Evolutionary conservation across 345 rosid genomes (phyloP), one percentile per base, ranked within the genome.

Genomic region (Gynandropsis gynandra): DNA sequence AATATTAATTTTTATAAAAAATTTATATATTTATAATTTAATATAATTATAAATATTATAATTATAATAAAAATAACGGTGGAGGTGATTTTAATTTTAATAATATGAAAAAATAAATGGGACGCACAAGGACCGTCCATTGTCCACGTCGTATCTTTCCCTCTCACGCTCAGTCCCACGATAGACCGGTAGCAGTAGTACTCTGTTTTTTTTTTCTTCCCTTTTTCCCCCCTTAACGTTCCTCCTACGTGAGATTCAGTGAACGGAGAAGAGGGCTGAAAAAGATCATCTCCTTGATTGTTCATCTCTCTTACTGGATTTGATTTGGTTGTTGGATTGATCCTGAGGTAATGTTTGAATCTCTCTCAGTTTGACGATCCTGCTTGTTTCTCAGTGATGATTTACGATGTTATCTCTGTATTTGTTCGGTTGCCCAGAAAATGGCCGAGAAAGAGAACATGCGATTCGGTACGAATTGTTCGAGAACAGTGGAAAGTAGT

Each of bases 181-280:
- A n/a, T n/a, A 61, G 67, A 56, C 36, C 10, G 16, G 32, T n/a
- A n/a, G n/a, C n/a, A n/a, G n/a, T n/a, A n/a, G n/a, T n/a, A n/a
- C n/a, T n/a, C n/a, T n/a, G n/a, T n/a, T n/a, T n/a, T n/a, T n/a
- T n/a, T n/a, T 13, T 11, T 51, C 42, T 41, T 14, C 33, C 27
- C 42, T 51, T 8, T 29, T 51, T n/a, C 40, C 51, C 42, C 21
- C 54, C 66, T 34, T 35, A 31, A 63, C 52, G 64, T 71, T 52
- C 29, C 36, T 5, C 10, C 42, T 3, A 52, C 72, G 71, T 61
- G 80, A n/a, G n/a, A n/a, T n/a, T n/a, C n/a, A 46, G 38, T 10
- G 46, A 40, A 16, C 29, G 29, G 29, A 21, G 16, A 54, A 42
- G 52, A 14, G 40, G 31, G 14, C 40, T 11, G 44, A 37, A 39